These are phyloP conservation scores for Wickerhamiella musiphila DNA, from an alignment of 805 yeast species.

Conservation along the genomic window DNA sequence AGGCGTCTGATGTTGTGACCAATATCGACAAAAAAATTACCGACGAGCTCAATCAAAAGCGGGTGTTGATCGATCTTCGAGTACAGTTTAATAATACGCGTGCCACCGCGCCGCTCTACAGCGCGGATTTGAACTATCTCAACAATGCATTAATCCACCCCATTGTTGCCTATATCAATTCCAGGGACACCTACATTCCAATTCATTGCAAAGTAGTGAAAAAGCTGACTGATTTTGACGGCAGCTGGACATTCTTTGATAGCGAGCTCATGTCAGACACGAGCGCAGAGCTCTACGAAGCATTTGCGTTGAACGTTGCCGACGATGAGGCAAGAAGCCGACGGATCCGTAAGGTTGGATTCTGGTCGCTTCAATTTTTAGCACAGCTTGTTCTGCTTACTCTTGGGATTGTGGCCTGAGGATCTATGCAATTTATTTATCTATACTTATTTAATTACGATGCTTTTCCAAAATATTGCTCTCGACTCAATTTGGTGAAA, in stretches of 20 bases:
- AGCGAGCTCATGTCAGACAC: conserved; percentile 80
- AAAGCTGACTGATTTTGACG: conserved; percentile 68
- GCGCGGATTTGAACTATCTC: conserved; percentile 76
- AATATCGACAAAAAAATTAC: conserved; percentile 16
- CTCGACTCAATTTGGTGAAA: no score
- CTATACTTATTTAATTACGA: not conserved
- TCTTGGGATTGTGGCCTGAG: conserved; percentile 47
- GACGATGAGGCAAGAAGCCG: conserved; percentile 65
- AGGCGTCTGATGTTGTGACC: conserved; percentile 17
- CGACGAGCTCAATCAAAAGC: conserved; percentile 27
- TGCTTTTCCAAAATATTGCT: not conserved
- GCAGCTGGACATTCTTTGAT: conserved; percentile 93
- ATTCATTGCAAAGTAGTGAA: conserved; percentile 70
- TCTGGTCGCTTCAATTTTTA: conserved; percentile 79
- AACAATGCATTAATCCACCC: conserved; percentile 88
- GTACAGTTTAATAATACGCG: conserved; percentile 69
- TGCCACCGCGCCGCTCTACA: conserved; percentile 75
- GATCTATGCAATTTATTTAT: conserved; percentile 1
- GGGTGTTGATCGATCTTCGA: conserved; percentile 63
- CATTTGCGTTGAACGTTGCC: conserved; percentile 72
- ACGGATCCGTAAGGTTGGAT: conserved; percentile 68
- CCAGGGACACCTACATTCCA: conserved; percentile 77
- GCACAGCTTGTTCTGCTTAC: conserved; percentile 73
- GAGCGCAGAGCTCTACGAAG: conserved; percentile 75
- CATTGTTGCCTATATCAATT: conserved; percentile 86